These are phyloP conservation scores for Erysimum pusillum DNA, from an alignment of 441 rosid species.

Conservation along the genomic window DNA sequence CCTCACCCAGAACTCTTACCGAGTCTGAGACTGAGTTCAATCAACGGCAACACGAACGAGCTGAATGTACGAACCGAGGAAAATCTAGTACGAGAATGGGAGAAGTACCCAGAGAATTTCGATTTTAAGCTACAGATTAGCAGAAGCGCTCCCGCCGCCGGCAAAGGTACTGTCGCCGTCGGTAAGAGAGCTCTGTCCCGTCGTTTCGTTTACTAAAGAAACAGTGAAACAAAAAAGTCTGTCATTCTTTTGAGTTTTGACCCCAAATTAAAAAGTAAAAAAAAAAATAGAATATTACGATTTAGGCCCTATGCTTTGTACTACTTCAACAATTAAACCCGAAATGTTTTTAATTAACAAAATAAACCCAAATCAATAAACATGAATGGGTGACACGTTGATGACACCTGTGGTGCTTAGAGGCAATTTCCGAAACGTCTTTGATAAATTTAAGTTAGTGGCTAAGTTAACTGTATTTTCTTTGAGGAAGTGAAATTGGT, in stretches of 20 bases:
- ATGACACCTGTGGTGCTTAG: not conserved
- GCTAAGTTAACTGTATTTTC: too few relatives aligned
- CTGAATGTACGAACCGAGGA: not conserved
- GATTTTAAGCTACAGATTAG: not conserved
- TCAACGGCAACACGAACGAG: not conserved
- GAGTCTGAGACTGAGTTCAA: constrained; percentile 8
- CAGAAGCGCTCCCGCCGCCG: constrained; percentile 21
- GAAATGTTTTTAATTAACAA: too few relatives aligned
- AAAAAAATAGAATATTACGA: not conserved
- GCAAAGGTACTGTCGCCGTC: constrained; percentile 9
- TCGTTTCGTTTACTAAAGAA: not conserved
- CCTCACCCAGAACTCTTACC: not conserved
- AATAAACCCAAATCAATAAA: not conserved
- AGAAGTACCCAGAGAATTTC: not conserved
- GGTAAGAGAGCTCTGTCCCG: constrained; percentile 24
- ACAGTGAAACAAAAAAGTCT: not conserved
- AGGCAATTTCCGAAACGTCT: not conserved
- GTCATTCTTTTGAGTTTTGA: not conserved
- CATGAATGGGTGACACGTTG: not conserved
- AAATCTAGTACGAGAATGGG: not conserved
- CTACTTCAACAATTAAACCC: not conserved
- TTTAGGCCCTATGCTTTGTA: not conserved
- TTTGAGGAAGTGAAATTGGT: not conserved
- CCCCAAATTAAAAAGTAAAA: not conserved
- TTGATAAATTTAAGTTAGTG: not conserved